A percentile compares a stretch with the other conserved stretches of the same genome.
phyloP scores from a whole-genome alignment of 441 rosid genomes.

The Croton setiger region DNA sequence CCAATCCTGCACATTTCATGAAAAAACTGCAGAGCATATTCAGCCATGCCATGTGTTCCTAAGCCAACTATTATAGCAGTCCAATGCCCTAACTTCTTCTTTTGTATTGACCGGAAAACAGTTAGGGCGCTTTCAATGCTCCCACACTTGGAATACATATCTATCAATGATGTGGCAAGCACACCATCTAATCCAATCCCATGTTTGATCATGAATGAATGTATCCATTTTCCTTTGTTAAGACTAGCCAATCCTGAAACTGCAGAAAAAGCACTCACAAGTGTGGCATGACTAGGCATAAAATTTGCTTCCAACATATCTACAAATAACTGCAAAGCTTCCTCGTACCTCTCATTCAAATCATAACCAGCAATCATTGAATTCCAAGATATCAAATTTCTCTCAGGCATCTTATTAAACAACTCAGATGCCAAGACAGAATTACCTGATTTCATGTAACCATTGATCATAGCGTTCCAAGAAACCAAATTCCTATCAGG shows the following conservation, averaged over 20 bases:
- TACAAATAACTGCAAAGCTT: conserved; percentile 45
- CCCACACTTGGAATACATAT: conserved; percentile 75
- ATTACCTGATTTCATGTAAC: conserved; percentile 37
- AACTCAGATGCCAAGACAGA: conserved; percentile 44
- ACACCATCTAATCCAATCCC: conserved; percentile 39
- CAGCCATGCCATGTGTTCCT: conserved; percentile 55
- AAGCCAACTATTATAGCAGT: conserved; percentile 68
- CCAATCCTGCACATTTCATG: conserved; percentile 43
- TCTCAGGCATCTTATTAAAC: conserved; percentile 43
- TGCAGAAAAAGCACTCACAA: conserved; percentile 55
- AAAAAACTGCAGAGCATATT: conserved; percentile 44
- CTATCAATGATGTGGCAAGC: conserved; percentile 57
- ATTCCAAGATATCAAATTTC: conserved; percentile 59
- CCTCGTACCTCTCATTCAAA: conserved; percentile 52
- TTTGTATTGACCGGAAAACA: conserved; percentile 42
- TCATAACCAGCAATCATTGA: conserved; percentile 57
- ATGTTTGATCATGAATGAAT: conserved; percentile 31
- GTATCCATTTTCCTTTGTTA: conserved; percentile 41
- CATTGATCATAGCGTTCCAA: conserved; percentile 45
- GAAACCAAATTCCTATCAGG: conserved; percentile 34
- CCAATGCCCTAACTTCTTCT: conserved; percentile 53
- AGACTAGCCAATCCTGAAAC: conserved; percentile 58
- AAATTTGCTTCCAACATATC: conserved; percentile 46
- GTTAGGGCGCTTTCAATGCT: conserved; percentile 47
- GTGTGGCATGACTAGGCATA: conserved; percentile 39